Evolutionary conservation across 208 protist species (phyloP).

Genomic region (Angomonas ambiguus): DNA sequence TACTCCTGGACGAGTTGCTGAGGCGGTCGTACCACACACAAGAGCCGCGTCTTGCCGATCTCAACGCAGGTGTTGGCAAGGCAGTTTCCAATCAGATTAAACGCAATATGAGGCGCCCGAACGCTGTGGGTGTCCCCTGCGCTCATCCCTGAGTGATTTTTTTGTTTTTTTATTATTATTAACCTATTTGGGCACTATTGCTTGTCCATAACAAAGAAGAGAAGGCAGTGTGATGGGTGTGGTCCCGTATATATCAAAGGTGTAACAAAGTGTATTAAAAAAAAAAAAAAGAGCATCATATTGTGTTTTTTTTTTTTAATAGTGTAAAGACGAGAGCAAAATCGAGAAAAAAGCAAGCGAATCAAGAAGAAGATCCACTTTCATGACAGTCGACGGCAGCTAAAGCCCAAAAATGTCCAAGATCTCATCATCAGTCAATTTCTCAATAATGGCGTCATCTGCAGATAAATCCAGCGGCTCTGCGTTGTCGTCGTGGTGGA

Average conservation of each 20-base stretch:
- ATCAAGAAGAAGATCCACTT: too few relatives aligned
- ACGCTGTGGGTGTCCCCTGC: conserved; percentile 33
- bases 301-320: not conserved
- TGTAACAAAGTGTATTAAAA: too few relatives aligned
- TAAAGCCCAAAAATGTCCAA: conserved; percentile 59
- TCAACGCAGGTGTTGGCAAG: conserved; percentile 81
- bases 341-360: conserved; percentile 7
- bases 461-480: not conserved
- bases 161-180: not conserved
- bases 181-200: too few relatives aligned
- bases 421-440: conserved; percentile 70
- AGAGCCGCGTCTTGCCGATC: conserved; percentile 70
- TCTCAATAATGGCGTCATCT: conserved; percentile 13
- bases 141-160: conserved; percentile 22
- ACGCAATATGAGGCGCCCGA: conserved; percentile 61
- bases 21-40: conserved; percentile 74
- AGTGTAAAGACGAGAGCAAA: conserved; percentile 6
- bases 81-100: conserved; percentile 64
- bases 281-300: conserved; percentile 9
- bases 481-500: not conserved
- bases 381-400: not conserved
- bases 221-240: not conserved
- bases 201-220: too few relatives aligned
- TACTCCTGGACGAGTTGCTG: conserved; percentile 86
- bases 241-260: too few relatives aligned